Evolutionary conservation across 805 yeast genomes (phyloP), one percentile per base, ranked within the genome.

Genomic region (Candida odintsovae): DNA sequence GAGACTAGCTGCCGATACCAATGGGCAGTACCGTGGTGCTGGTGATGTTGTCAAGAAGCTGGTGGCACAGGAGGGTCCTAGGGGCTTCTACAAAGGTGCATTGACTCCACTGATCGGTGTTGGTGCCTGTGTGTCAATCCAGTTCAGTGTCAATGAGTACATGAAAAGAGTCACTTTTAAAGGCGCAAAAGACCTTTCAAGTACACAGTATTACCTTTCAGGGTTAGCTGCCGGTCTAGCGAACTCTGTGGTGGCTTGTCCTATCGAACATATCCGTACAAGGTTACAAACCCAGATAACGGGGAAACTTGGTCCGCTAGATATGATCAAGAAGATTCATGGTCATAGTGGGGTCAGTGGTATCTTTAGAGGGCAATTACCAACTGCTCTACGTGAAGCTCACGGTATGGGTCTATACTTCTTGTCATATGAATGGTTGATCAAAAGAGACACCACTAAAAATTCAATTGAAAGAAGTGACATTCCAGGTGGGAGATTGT

Each of bases 121-220:
- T n/a, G 99, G 99, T 43, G 96, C 96, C 0, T 90, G 97, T 73
- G 97, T 94, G 12, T 87, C 96, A 9, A 86, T 92, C 37, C 99
- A 94, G 67, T 94, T 94, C 62, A 94, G 96, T 40, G 95, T 89
- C 33, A 90, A 90, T 61, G 98, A 94, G 65, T 84, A 76, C 59
- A 89, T 92, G 96, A 94, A 94, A 68, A 75, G 97, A 58, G 69
- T 74, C 50, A 90, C 86, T 61, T 65, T 61, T 40, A 70, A 69
- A 43, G 62, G 62, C 20, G 53, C 56, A 5, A 59, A 62, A 23
- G 69, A 70, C 16, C 68, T 90, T 49, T 62, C 78, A 9, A 71
- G 80, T 38, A 50, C 68, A 6, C 96, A 94, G 63, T 90, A 80
- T 56, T 90, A 89, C 67, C 55, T 73, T 18, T 80, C 95, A 60